Evolutionary conservation across 768 basidiomycete genomes (phyloP), one percentile per base, ranked within the genome.

Genomic region (Lentinula lateritia): DNA sequence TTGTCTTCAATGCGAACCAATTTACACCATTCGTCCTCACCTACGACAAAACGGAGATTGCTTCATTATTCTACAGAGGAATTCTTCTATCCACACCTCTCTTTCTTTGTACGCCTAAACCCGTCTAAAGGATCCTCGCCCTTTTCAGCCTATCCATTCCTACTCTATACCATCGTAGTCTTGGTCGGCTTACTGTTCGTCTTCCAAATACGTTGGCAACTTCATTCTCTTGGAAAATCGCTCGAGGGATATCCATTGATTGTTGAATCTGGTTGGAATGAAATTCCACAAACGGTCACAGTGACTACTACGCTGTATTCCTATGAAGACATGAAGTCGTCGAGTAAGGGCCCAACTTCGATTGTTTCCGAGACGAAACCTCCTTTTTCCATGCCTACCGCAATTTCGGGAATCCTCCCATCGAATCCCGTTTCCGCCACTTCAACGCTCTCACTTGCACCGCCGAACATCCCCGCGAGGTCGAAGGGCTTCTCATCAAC

Each of bases 71-170:
- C 80, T 15, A 69, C 83, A 66, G 79, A 80, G 58, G 82, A 78
- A 64, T 83, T 80, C 66, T 88, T 86, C 69, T 78, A 81, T 66
- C 86, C 89, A 3, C 76, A 74, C 23, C 69, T 89, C 12, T 78
- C 76, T 45, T 58, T 62, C 42, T 18, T 9, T 2, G 12, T 28
- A 20, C 18, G 23, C n/a, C 34, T 28, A n/a, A 20, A 45, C 46
- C 20, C 6, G 36, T 41, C 50, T 15, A 9, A 38, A 28, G 20
- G 32, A 8, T 16, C 34, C 38, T 56, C 39, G 10, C 7, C 15
- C 36, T 62, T 16, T 10, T 39, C 39, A 46, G 41, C 48, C 16
- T 52, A 52, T 9, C 8, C 32, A 5, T 41, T 23, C 12, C 16
- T 60, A 6, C 50, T 60, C 35, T 39, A 39, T 16, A 12, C 52